Evolutionary conservation across 805 yeast genomes (phyloP).

Genomic region (Lipomyces orientalis): DNA sequence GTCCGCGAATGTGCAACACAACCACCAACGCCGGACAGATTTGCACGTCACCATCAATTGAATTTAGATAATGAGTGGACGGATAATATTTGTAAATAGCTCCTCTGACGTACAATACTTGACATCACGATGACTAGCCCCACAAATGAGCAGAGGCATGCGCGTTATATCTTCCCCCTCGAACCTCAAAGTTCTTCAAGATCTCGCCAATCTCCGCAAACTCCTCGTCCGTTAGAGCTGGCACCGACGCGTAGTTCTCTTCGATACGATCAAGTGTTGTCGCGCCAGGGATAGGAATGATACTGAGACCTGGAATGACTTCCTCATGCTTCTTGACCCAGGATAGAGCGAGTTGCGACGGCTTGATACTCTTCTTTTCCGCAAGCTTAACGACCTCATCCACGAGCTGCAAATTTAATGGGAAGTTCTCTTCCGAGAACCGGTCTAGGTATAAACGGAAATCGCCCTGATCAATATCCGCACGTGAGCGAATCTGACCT

Average conservation of each 20-base stretch:
- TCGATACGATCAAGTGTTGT: constrained; percentile 62
- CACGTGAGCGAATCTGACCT: constrained; percentile 56
- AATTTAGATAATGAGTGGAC: no score
- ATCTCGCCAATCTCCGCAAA: constrained; percentile 58
- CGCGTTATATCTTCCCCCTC: constrained; percentile 63
- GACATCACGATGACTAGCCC: constrained; percentile 42
- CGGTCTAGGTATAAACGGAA: constrained; percentile 59
- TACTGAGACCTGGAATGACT: constrained; percentile 52
- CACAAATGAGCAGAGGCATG: constrained; percentile 22
- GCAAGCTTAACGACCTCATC: constrained; percentile 58
- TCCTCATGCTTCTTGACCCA: constrained; percentile 59
- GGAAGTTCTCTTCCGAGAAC: constrained; percentile 62
- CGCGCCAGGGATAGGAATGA: constrained; percentile 83
- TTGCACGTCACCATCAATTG: no score
- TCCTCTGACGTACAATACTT: neutral
- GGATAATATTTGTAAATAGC: neutral
- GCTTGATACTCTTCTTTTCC: constrained; percentile 52
- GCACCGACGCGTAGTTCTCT: constrained; percentile 56
- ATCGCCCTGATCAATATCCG: constrained; percentile 63
- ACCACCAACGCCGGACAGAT: no score
- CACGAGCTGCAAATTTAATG: constrained; percentile 58
- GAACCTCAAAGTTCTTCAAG: constrained; percentile 52
- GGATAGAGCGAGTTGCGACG: constrained; percentile 74
- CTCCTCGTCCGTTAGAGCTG: constrained; percentile 60
- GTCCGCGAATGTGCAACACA: no score